Base-by-base conservation (phyloP, 23 red algal species). In the Gracilaria domingensis region DNA sequence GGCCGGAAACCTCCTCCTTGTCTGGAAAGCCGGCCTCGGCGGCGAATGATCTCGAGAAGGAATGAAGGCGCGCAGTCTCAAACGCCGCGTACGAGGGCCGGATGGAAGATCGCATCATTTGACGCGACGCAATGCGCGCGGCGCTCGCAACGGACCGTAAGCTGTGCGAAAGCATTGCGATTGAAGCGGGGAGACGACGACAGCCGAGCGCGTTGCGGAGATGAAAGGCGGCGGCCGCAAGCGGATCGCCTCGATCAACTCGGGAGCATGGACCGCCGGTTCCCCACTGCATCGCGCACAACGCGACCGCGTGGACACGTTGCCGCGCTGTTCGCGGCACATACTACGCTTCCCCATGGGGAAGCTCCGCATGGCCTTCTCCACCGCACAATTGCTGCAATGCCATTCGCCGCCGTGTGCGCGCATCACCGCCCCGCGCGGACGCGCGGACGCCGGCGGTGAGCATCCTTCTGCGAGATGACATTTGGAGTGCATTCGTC, bases 21-120 rank as follows among this genome's bases (percentile, higher is more conserved):
- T 96, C 94, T 59, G 95, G 75, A 49, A 80, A 95, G 5, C 92
- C 91, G 36, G 85, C 47, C 54, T 93, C 85, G 33, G 95, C 66
- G 7, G 86, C 78, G 54, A 92, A 92, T 76, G 86, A 80, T 81
- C 86, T 80, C 74, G 70, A 72, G 13, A 87, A 72, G 25, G 84
- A 48, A 50, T 75, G 84, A 75, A 42, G 7, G 14, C 40, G 24
- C 4, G 42, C 39, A 11, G 67, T 50, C 66, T 87, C 57, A 4
- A 57, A 35, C 0, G 47, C 8, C 8, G 23, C 38, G 12, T 49
- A 49, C 2, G 72, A 77, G 0, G 72, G 72, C 23, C 50, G 72
- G 40, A 51, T 51, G 8, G 72, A 8, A 77, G 72, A 77, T 77
- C 72, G 38, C 72, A 77, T 77, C 72, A 77, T 77, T 25, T 51